Conservation (phyloP, 345 rosid species). For the Salix exigua region DNA sequence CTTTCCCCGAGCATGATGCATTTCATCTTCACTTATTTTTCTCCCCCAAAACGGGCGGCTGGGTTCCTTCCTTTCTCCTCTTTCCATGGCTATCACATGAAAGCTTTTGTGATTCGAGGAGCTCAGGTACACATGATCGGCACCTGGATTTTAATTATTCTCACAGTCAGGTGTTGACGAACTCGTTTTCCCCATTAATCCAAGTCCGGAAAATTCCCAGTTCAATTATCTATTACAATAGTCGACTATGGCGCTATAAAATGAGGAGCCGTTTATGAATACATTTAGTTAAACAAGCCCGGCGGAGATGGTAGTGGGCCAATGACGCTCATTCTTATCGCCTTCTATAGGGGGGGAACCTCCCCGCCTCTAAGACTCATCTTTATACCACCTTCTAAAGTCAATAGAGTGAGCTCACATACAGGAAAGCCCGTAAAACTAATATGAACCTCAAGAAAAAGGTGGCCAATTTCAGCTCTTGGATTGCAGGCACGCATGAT, state of each 20-base stretch:
- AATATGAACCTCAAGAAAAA: too few relatives aligned
- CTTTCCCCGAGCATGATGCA: background rate
- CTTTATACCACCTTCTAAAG: background rate
- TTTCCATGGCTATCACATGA: background rate
- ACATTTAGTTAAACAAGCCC: background rate
- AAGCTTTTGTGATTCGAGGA: background rate
- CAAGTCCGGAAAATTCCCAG: too few relatives aligned
- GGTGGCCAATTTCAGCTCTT: background rate
- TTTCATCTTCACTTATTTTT: background rate
- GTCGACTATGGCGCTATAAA: background rate
- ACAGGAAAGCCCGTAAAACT: too few relatives aligned
- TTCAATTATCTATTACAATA: background rate
- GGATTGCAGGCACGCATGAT: background rate
- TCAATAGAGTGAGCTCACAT: background rate
- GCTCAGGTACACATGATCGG: background rate
- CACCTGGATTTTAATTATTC: background rate
- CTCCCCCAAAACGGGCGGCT: background rate
- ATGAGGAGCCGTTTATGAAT: background rate
- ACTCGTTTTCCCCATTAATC: too few relatives aligned
- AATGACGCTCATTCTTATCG: background rate
- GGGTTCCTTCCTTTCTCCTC: background rate
- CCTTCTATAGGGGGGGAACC: too few relatives aligned
- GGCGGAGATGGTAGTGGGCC: background rate
- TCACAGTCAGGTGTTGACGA: background rate
- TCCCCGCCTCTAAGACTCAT: too few relatives aligned